A percentile compares a stretch with the other conserved stretches of the same genome.
phyloP scores from a whole-genome alignment of 225 moss, liverwort and hornwort genomes.

The Marchantia polymorpha region DNA sequence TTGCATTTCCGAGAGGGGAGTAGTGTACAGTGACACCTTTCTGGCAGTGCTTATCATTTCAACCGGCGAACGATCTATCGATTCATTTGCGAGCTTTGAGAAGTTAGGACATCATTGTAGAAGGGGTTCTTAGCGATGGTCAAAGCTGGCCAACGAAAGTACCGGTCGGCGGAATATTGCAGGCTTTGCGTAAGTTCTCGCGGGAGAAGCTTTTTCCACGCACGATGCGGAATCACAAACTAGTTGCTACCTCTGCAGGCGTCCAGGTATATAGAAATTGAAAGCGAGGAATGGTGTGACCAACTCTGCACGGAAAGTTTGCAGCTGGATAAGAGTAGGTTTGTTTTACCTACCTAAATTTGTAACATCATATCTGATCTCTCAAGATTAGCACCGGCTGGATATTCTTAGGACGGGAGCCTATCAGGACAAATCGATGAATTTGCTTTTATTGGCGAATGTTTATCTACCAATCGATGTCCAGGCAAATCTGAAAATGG shows the following conservation, averaged over 20 bases:
- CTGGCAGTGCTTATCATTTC: not conserved
- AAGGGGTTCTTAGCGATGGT: not conserved
- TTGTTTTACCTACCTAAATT: not conserved
- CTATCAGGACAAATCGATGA: constrained; percentile 9
- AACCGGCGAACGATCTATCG: not conserved
- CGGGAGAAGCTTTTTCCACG: not conserved
- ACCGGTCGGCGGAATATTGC: not conserved
- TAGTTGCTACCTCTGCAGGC: constrained; percentile 11
- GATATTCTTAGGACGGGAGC: not conserved
- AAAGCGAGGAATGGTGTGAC: not conserved
- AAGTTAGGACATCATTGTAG: constrained; percentile 12
- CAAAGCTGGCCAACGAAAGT: not conserved
- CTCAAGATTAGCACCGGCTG: not conserved
- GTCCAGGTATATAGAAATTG: not conserved
- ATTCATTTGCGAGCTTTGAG: not conserved
- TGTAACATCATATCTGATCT: constrained; percentile 3
- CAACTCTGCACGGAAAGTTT: not conserved
- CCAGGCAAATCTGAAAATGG: not conserved
- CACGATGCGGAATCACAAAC: not conserved
- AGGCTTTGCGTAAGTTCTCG: not conserved
- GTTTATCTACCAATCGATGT: not conserved
- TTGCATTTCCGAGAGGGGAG: constrained; percentile 11
- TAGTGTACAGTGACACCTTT: constrained; percentile 13
- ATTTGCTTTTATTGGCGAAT: not conserved
- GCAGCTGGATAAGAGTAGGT: constrained; percentile 3